Evolutionary conservation across 2,329 filamentous ascomycete genomes (phyloP), one percentile per base, ranked within the genome.

Genomic region (Myrmaecium sp.): DNA sequence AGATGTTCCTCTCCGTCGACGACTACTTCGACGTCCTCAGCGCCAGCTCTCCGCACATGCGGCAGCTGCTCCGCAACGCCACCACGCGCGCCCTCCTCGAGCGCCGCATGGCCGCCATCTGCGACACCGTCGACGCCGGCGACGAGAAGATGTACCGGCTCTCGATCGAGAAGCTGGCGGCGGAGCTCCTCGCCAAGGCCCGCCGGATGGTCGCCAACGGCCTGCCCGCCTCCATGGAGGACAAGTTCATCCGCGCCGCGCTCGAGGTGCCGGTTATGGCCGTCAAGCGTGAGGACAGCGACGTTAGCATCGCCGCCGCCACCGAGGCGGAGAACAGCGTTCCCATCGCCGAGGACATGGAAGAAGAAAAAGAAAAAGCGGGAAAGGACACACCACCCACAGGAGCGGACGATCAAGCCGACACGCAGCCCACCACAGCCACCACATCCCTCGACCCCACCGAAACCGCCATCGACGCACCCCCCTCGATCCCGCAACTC

Each of bases 81-180:
- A 38, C 25, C 17, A 42, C 51, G 26, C 48, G 33, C 42, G 39
- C 23, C 3, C 53, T 62, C 17, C 47, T 91, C 1, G 70, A 79
- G 41, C 51, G 60, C 7, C 65, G 81, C 18, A 73, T 92, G 55
- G 62, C 59, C 2, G 62, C 58, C 2, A 62, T 89, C 4, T 92
- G 84, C 51, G 83, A 94, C 41, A 75, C 66, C 0, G 76, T 91
- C 7, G 76, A 89, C 17, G 79, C 78, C 1, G 80, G 77, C 9
- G 79, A 80, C 33, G 83, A 94, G 49, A 69, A 57, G 29, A 82
- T 94, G 79, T 93, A 78, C 50, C 70, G 82, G 8, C 55, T 92
- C 14, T 89, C 64, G 39, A 65, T 78, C 41, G 55, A 61, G 8
- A 92, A 83, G 44, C 63, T 94, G 1, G 42, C 76, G 5, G 43